Conservation (phyloP, 306 rosid genomes). For the Crataegus laevigata region DNA sequence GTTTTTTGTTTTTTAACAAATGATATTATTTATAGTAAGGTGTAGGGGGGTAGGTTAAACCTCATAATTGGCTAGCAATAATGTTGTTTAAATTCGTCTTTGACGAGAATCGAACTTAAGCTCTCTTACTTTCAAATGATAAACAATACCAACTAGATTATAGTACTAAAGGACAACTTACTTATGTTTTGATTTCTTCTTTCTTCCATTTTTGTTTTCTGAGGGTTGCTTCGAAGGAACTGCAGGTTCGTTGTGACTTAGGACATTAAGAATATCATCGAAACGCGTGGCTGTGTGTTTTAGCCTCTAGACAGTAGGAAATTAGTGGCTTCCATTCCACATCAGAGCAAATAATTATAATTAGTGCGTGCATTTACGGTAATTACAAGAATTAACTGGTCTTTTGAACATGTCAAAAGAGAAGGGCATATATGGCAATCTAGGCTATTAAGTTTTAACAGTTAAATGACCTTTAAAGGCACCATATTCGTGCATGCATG, state of each 20-base stretch:
- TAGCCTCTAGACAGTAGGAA: neutral
- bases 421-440: neutral
- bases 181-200: neutral
- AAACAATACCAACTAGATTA: no score
- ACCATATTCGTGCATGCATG: neutral
- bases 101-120: no score
- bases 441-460: neutral
- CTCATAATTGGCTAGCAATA: no score
- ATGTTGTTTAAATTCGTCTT: no score
- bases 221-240: no score
- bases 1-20: no score
- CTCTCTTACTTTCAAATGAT: no score
- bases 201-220: no score
- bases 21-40: no score
- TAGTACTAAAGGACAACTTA: neutral
- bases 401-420: neutral
- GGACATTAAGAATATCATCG: no score
- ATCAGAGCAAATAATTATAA: neutral
- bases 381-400: neutral
- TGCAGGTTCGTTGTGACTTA: neutral
- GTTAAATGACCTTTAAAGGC: neutral
- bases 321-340: slow-evolving; percentile 6
- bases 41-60: no score
- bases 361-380: neutral
- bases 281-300: neutral